These are phyloP conservation scores for Populus nigra DNA, from an alignment of 345 rosid genomes.

Conservation along the genomic window DNA sequence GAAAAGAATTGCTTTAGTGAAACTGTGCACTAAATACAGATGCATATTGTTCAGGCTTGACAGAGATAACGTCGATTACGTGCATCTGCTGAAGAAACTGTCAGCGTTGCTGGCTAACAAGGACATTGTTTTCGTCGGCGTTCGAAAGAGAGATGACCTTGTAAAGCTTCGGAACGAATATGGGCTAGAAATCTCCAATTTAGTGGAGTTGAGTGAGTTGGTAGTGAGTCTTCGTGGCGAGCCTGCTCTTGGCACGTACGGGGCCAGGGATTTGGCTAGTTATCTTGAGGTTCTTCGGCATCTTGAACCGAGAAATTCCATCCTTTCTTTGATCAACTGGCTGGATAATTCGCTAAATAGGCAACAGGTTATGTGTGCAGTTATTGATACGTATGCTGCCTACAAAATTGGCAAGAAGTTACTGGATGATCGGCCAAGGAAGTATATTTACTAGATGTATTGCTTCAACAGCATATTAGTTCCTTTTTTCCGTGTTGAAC, in stretches of 20 bases:
- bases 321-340: background rate
- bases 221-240: background rate
- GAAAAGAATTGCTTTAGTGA: too few relatives aligned
- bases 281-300: background rate
- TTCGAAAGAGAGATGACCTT: background rate
- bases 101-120: background rate
- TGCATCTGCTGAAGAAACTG: background rate
- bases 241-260: background rate
- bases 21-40: too few relatives aligned
- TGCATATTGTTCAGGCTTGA: too few relatives aligned
- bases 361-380: background rate
- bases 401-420: slow-evolving; percentile 1
- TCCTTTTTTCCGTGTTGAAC: too few relatives aligned
- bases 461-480: too few relatives aligned
- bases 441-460: too few relatives aligned
- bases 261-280: background rate
- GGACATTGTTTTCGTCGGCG: background rate
- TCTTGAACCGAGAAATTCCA: background rate
- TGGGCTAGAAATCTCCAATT: background rate
- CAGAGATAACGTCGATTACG: background rate
- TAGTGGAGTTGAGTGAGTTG: background rate
- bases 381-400: background rate
- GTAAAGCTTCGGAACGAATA: background rate
- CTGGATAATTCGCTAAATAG: background rate
- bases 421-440: too few relatives aligned